Conservation (phyloP, 306 rosid species). For the Crotalaria pallida region DNA sequence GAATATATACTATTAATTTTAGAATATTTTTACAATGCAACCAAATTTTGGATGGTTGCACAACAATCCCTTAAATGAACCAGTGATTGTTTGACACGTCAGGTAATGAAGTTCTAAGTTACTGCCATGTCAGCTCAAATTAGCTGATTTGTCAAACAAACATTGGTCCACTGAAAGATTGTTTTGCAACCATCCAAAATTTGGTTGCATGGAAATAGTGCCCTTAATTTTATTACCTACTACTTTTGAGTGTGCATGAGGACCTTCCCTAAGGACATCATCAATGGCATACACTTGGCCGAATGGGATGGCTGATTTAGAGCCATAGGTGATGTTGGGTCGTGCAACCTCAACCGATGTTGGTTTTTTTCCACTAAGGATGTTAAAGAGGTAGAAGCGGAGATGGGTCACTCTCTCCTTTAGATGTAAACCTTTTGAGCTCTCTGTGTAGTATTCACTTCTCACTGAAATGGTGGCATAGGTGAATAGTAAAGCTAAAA, state of each 20-base stretch:
- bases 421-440: background rate
- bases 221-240: no score
- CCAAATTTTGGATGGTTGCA: no score
- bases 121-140: no score
- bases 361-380: constrained; percentile 33
- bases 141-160: no score
- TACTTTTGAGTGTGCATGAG: constrained; percentile 15
- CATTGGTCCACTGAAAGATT: no score
- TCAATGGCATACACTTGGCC: constrained; percentile 34
- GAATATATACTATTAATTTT: no score
- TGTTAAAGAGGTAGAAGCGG: constrained; percentile 43
- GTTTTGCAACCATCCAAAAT: no score
- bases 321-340: background rate
- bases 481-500: background rate
- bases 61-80: no score
- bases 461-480: background rate
- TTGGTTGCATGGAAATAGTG: no score
- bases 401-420: constrained; percentile 37
- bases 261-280: constrained; percentile 30
- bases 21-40: no score
- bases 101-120: no score
- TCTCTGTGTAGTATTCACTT: constrained; percentile 18
- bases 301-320: constrained; percentile 26
- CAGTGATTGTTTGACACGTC: no score
- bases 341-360: constrained; percentile 21